phyloP scores from a whole-genome alignment of 148 eudicot genomes.

The Cornus suecica region DNA sequence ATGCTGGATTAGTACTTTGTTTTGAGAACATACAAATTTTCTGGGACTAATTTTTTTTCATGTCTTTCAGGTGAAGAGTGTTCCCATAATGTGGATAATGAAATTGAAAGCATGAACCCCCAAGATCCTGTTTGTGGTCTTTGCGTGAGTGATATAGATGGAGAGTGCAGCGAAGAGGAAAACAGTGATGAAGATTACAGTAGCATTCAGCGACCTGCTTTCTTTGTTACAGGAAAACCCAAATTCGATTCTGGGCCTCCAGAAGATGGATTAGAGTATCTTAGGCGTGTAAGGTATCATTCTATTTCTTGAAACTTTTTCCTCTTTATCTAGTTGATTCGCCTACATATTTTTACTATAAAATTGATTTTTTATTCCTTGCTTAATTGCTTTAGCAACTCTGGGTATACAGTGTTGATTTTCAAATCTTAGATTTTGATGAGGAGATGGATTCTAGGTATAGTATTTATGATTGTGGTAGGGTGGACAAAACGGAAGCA shows the following conservation, averaged over 20 bases:
- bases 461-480: no score
- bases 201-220: slow-evolving; percentile 75
- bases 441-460: no score
- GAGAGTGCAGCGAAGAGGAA: slow-evolving; percentile 54
- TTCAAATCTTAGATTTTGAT: background rate
- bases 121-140: slow-evolving; percentile 22
- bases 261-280: slow-evolving; percentile 88
- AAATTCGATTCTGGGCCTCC: slow-evolving; percentile 94
- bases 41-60: slow-evolving; percentile 21
- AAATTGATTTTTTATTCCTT: background rate
- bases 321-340: background rate
- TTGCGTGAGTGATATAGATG: slow-evolving; percentile 24
- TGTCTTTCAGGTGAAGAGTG: slow-evolving; percentile 54
- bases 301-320: background rate
- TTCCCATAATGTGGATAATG: slow-evolving; percentile 30
- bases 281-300: slow-evolving; percentile 88
- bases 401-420: background rate
- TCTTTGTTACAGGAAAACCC: slow-evolving; percentile 83
- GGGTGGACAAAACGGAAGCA: no score
- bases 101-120: slow-evolving; percentile 25
- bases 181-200: slow-evolving; percentile 68
- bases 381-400: background rate
- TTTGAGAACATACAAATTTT: slow-evolving; percentile 6
- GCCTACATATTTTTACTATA: background rate
- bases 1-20: background rate